Conservation (phyloP, 2,329 filamentous ascomycete genomes). For the Anthostomella pinea region DNA sequence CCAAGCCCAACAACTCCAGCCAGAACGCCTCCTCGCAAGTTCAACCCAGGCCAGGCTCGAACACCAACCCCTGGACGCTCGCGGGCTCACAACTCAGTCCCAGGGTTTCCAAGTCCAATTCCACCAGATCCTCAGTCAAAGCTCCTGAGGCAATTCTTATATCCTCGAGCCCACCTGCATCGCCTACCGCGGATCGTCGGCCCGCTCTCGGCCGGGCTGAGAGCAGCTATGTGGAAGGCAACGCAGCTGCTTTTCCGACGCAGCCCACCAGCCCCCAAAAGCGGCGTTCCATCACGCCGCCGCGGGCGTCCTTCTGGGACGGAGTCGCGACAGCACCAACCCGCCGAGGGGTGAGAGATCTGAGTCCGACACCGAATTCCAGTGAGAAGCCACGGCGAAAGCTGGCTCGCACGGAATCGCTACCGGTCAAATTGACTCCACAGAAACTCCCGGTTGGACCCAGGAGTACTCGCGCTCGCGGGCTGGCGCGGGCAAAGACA, state of each 20-base stretch:
- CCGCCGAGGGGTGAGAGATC: slow-evolving; percentile 3
- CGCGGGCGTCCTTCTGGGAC: neutral
- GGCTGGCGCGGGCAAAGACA: slow-evolving; percentile 23
- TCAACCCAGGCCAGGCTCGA: slow-evolving; percentile 22
- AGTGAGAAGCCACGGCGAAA: slow-evolving; percentile 22
- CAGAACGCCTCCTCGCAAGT: slow-evolving; percentile 21
- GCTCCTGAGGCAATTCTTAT: slow-evolving; percentile 40
- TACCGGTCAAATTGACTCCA: slow-evolving; percentile 18
- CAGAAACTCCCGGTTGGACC: slow-evolving; percentile 1
- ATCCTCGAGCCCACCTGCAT: slow-evolving; percentile 42
- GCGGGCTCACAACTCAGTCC: slow-evolving; percentile 42
- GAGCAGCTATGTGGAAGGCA: neutral
- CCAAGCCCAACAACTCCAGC: slow-evolving; percentile 20
- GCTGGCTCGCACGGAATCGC: slow-evolving; percentile 28
- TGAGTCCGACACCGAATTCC: slow-evolving; percentile 17
- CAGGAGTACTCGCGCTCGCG: no score
- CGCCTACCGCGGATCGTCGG: slow-evolving; percentile 28
- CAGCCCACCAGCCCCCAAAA: slow-evolving; percentile 13
- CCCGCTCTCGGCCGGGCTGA: slow-evolving; percentile 16
- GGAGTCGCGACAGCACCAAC: neutral
- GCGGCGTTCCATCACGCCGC: slow-evolving; percentile 17
- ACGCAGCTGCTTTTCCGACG: slow-evolving; percentile 3
- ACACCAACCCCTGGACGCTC: slow-evolving; percentile 38
- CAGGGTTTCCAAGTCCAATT: slow-evolving; percentile 30
- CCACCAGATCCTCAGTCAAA: slow-evolving; percentile 20